Percentiles rank a stretch among this genome's conserved stretches.
These are phyloP conservation scores for Scedosporium aurantiacum DNA, from an alignment of 2,329 filamentous ascomycete species.

Conservation along the genomic window DNA sequence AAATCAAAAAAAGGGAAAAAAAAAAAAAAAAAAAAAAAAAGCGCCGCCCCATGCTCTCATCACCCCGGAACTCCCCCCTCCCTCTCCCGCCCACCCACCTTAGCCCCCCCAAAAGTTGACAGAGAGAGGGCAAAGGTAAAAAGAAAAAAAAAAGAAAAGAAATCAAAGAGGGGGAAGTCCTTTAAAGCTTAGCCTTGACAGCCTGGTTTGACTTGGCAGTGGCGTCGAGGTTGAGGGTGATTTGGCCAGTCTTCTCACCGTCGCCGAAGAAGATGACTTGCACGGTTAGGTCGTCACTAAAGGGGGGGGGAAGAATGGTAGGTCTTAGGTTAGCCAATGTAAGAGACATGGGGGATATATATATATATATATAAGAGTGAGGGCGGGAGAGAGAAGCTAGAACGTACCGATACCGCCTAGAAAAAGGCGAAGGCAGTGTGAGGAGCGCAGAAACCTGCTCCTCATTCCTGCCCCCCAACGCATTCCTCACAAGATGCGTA, in stretches of 20 bases:
- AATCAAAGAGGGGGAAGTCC: neutral
- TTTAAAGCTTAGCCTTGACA: constrained; percentile 27
- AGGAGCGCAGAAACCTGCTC: constrained; percentile 90
- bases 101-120: no score
- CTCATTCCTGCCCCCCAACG: constrained; percentile 81
- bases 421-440: constrained; percentile 84
- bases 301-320: neutral
- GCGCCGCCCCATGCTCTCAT: no score
- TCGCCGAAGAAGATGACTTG: constrained; percentile 98
- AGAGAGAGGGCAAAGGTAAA: no score
- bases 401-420: constrained; percentile 70
- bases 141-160: no score
- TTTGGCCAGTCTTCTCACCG: constrained; percentile 61
- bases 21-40: no score
- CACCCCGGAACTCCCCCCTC: no score
- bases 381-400: neutral
- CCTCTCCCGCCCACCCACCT: neutral
- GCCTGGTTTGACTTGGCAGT: constrained; percentile 37
- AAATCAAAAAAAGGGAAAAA: no score
- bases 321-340: neutral
- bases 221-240: constrained; percentile 78
- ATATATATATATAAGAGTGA: neutral
- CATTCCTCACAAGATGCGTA: constrained; percentile 90
- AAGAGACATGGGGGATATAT: neutral
- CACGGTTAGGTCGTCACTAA: constrained; percentile 85